Conservation (phyloP, 805 yeast genomes). For the Nakazawaea wickerhamii region DNA sequence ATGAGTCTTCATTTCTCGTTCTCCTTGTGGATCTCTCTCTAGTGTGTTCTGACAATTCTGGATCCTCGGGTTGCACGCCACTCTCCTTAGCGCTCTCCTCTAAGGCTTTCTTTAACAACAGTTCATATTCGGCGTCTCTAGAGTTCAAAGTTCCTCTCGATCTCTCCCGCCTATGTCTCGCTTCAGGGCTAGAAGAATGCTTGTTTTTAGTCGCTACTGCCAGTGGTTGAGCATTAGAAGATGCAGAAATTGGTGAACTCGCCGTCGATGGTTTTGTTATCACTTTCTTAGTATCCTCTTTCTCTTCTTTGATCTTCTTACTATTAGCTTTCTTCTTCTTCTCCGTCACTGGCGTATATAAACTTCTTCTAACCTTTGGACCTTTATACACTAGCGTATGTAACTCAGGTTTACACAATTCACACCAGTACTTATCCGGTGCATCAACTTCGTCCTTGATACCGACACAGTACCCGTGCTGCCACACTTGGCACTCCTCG, state of each 20-base stretch:
- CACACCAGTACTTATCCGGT: slow-evolving; percentile 96
- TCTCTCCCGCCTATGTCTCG: slow-evolving; percentile 20
- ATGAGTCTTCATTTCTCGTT: slow-evolving; percentile 16
- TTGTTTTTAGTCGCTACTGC: slow-evolving; percentile 14
- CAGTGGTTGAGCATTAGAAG: slow-evolving; percentile 16
- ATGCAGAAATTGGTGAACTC: slow-evolving; percentile 14
- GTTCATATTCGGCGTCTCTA: slow-evolving; percentile 31
- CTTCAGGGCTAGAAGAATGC: slow-evolving; percentile 11
- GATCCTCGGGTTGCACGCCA: slow-evolving; percentile 32
- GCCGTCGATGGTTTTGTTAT: slow-evolving; percentile 6
- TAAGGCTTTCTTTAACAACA: slow-evolving; percentile 37
- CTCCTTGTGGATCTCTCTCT: slow-evolving; percentile 21
- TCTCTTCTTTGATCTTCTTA: slow-evolving; percentile 17
- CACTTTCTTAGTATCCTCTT: slow-evolving; percentile 24
- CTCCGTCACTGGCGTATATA: slow-evolving; percentile 41
- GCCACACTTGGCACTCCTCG: slow-evolving; percentile 94
- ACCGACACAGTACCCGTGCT: slow-evolving; percentile 95
- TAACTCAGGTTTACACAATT: slow-evolving; percentile 78
- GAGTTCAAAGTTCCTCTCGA: slow-evolving; percentile 14
- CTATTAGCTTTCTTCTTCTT: slow-evolving; percentile 17
- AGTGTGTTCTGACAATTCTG: slow-evolving; percentile 27
- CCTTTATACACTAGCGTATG: slow-evolving; percentile 51
- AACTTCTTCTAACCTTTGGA: slow-evolving; percentile 41
- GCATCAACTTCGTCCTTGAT: slow-evolving; percentile 66
- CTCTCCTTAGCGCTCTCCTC: slow-evolving; percentile 53